Base-by-base conservation (phyloP, 768 basidiomycete genomes). In the Lactarius hengduanensis region DNA sequence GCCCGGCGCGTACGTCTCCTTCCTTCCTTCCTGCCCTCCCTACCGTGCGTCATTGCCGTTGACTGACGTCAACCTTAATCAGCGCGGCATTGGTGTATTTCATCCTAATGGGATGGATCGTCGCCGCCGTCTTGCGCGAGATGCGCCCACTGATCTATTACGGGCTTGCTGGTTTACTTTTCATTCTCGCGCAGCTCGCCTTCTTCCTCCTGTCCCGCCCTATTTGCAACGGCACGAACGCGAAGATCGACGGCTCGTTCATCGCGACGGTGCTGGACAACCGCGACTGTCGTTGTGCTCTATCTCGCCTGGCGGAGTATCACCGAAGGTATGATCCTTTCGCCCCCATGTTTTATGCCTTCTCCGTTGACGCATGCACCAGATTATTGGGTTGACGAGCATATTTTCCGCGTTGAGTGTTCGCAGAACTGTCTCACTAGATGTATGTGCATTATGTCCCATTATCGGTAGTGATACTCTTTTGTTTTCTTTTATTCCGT, bases 221-320 rank as follows among this genome's bases (percentile, higher is more conserved):
- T 20, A 85, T 97, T 64, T 97, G 96, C 75, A 76, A 78, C 30
- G 86, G 84, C 28, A 81, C 92, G 20, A 80, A 83, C 64, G 75
- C 77, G 36, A 90, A 87, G 75, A 78, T 97, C 22, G 96, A 98
- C 76, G 92, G 92, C 5, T 87, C 89, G 3, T 96, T 97, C 75
- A 75, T 97, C 30, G 89, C 92, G 1, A 96, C 96, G 0, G 61
- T 95, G 5, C 79, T 96, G 56, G 92, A 96, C 73, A n/a, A 92
- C 92, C 0, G 86, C 83, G 0, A 78, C 90, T 0, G 85, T 96
- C 1, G 83, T 79, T 13, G 77, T 84, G 4, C 68, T 96, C 22
- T 94, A 85, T 74, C 73, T 87, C 18, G 93, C 85, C n/a, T 96
- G 95, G 95, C 81, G 81, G 76, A 88, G 88, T 74, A 92, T 95